phyloP scores from a whole-genome alignment of 305 asterid genomes.

The Euphrasia arctica region DNA sequence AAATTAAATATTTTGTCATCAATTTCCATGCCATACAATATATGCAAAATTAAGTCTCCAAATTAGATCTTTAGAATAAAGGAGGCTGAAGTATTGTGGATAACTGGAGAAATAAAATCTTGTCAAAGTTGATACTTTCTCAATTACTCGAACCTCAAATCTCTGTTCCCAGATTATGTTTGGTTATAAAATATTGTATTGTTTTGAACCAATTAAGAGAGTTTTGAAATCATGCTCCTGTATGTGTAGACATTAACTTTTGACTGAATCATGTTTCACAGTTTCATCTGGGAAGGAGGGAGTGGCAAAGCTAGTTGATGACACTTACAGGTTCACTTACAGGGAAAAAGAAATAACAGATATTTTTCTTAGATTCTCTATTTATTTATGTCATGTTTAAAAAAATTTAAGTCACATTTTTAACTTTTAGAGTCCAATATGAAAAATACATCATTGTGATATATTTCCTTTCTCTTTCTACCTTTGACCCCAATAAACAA shows the following conservation, averaged over 20 bases:
- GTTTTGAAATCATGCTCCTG: not conserved
- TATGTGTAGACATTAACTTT: constrained; percentile 13
- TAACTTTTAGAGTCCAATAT: constrained; percentile 11
- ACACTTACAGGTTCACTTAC: constrained; percentile 56
- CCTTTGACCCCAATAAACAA: constrained; percentile 19
- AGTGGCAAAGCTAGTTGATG: constrained; percentile 72
- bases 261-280: constrained; percentile 20
- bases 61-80: constrained; percentile 4
- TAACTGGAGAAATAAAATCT: constrained; percentile 1
- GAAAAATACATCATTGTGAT: constrained; percentile 7
- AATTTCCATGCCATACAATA: constrained; percentile 9
- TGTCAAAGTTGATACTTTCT: constrained; percentile 14
- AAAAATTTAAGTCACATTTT: constrained; percentile 15
- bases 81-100: constrained; percentile 16
- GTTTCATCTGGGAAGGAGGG: constrained; percentile 71
- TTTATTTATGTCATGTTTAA: constrained; percentile 15
- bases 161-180: not conserved
- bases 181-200: constrained; percentile 9
- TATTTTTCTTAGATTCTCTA: constrained; percentile 5
- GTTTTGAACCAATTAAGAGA: not conserved
- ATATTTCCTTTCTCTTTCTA: not conserved
- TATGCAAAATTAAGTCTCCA: constrained; percentile 10
- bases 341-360: constrained; percentile 7
- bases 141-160: constrained; percentile 3
- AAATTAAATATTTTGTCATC: not conserved